These are phyloP conservation scores for Pyrenophora seminiperda DNA, from an alignment of 2,329 filamentous ascomycete species.

Conservation along the genomic window DNA sequence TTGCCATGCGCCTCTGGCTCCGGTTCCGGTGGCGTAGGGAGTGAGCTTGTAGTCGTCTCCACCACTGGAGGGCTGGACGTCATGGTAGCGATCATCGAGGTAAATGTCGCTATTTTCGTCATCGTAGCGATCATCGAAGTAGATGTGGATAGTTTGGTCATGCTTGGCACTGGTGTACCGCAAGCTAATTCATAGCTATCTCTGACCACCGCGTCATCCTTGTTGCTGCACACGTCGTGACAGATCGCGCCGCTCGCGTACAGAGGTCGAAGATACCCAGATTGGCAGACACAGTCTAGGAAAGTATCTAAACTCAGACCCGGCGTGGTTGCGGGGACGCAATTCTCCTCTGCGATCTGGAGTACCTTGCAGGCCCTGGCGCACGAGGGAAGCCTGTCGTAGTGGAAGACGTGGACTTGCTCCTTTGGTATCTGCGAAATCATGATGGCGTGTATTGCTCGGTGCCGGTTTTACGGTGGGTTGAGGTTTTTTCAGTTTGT, in stretches of 20 bases:
- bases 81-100: too few relatives aligned
- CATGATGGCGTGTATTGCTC: too few relatives aligned
- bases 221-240: constrained; percentile 60
- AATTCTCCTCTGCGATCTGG: too few relatives aligned
- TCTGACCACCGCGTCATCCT: constrained; percentile 59
- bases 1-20: constrained; percentile 16
- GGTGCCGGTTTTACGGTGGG: too few relatives aligned
- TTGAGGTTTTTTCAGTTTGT: too few relatives aligned
- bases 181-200: constrained; percentile 8
- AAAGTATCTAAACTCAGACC: too few relatives aligned
- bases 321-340: too few relatives aligned
- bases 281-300: constrained; percentile 72
- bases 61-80: background rate
- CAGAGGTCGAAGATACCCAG: constrained; percentile 63
- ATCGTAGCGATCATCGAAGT: background rate
- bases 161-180: background rate
- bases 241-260: constrained; percentile 66
- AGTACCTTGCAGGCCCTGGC: too few relatives aligned
- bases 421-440: too few relatives aligned
- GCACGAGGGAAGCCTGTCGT: too few relatives aligned
- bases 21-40: background rate
- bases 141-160: background rate
- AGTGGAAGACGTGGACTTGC: too few relatives aligned
- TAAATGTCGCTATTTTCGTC: background rate
- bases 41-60: background rate